Evolutionary conservation across 31 red algal genomes (phyloP).

Genomic region (Asparagopsis taxiformis): DNA sequence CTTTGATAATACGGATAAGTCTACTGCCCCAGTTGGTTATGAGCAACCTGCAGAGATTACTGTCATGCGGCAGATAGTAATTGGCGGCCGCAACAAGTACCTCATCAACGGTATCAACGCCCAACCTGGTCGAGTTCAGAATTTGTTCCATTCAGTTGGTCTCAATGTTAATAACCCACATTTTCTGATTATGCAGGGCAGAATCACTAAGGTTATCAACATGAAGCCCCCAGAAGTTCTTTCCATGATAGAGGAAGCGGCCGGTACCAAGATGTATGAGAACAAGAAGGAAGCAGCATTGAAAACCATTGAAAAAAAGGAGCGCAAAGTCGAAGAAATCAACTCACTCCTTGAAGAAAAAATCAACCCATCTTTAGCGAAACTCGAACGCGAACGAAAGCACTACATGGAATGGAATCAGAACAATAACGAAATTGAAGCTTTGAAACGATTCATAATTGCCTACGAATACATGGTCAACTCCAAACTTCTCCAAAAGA

Average conservation of each 20-base stretch:
- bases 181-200: conserved; percentile 99
- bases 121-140: conserved; percentile 89
- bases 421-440: conserved; percentile 84
- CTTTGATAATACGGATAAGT: conserved; percentile 86
- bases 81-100: conserved; percentile 98
- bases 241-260: conserved; percentile 97
- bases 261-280: conserved; percentile 99
- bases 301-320: conserved; percentile 94
- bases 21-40: conserved; percentile 89
- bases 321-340: conserved; percentile 98
- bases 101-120: conserved; percentile 95
- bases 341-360: conserved; percentile 85
- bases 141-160: conserved; percentile 98
- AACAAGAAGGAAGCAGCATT: conserved; percentile 94
- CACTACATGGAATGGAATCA: conserved; percentile 89
- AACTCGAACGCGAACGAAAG: conserved; percentile 87
- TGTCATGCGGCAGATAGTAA: conserved; percentile 84
- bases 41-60: conserved; percentile 87
- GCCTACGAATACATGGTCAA: conserved; percentile 58
- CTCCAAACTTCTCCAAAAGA: conserved; percentile 27
- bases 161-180: conserved; percentile 99
- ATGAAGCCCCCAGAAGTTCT: conserved; percentile 98
- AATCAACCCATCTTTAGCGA: conserved; percentile 93
- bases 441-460: conserved; percentile 60
- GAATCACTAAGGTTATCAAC: conserved; percentile 99